Base-by-base conservation (phyloP, 2,329 filamentous ascomycete species). In the Penicillium frequentans region DNA sequence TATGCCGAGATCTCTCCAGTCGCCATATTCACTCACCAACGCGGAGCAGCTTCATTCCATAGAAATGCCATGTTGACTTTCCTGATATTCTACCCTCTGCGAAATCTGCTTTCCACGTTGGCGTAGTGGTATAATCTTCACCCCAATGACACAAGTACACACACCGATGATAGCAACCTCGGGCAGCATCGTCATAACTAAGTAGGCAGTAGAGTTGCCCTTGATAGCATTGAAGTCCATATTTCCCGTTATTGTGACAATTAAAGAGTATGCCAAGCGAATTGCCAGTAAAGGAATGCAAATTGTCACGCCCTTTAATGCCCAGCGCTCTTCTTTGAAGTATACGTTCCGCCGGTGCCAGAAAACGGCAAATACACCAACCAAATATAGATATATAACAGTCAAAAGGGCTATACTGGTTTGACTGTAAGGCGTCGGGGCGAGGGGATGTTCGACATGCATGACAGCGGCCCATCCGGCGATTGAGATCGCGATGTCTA, bases 401-500 rank as follows among this genome's bases (percentile, higher is more conserved):
- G 51, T 52, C 14, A 63, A 43, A 2, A 61, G 39, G 3, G 48
- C 49, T 42, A 57, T 57, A 13, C 61, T 60, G 29, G 58, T 54
- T 42, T 59, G 61, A 33, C 54, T 61, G 3, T 58, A 61, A 19
- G 54, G 43, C 1, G 56, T 59, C 13, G 61, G 61, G 3, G 54
- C 50, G 6, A 56, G 44, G 24, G 49, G 47, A 45, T 61, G 46
- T n/a, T 56, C 56, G 11, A 54, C 55, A 19, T 63, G 52, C 42
- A 54, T 61, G 21, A 63, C 54, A 26, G 50, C 53, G 6, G 61
- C 52, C 54, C 59, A 63, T 26, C 61, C 61, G 9, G 35, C 58
- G 24, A 63, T 63, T 19, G 58, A 63, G 8, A 63, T 58, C 23
- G 51, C 54, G 33, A 63, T 61, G 33, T 63, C 58, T 8, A 62